phyloP scores from a whole-genome alignment of 106 monocot species.

The Dioscorea zingiberensis region DNA sequence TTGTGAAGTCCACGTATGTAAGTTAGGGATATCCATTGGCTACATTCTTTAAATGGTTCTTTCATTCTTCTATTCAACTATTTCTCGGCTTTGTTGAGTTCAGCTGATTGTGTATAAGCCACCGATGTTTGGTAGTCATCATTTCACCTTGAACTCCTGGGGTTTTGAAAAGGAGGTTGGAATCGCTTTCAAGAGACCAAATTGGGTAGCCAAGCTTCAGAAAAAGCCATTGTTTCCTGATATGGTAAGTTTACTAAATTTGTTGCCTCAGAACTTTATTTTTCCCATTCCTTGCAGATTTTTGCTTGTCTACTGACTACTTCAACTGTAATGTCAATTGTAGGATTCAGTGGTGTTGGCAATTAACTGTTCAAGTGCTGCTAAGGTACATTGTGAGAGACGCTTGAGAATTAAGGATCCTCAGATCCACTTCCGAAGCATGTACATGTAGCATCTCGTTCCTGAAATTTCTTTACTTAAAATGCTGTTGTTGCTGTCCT shows the following conservation, averaged over 20 bases:
- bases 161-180: slow-evolving; percentile 20
- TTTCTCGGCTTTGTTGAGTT: slow-evolving; percentile 11
- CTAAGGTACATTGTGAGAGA: slow-evolving; percentile 20
- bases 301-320: not conserved
- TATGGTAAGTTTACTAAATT: slow-evolving; percentile 37
- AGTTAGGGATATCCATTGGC: slow-evolving; percentile 31
- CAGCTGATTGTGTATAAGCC: slow-evolving; percentile 68
- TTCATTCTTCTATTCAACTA: not conserved
- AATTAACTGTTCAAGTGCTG: slow-evolving; percentile 68
- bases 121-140: slow-evolving; percentile 48
- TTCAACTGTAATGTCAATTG: not conserved
- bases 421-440: slow-evolving; percentile 4
- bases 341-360: slow-evolving; percentile 56
- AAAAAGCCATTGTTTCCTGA: slow-evolving; percentile 27
- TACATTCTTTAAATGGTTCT: not conserved
- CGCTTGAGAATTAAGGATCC: slow-evolving; percentile 9
- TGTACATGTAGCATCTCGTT: slow-evolving; percentile 22
- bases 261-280: not conserved
- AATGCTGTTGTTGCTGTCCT: not conserved
- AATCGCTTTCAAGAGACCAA: slow-evolving; percentile 35
- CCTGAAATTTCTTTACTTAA: slow-evolving; percentile 8
- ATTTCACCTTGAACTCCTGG: slow-evolving; percentile 57
- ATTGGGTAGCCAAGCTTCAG: slow-evolving; percentile 51
- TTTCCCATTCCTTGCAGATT: not conserved
- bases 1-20: slow-evolving; percentile 81